Evolutionary conservation across 1,139 yeast species (phyloP).

Genomic region (Pichia sorboxylosa): DNA sequence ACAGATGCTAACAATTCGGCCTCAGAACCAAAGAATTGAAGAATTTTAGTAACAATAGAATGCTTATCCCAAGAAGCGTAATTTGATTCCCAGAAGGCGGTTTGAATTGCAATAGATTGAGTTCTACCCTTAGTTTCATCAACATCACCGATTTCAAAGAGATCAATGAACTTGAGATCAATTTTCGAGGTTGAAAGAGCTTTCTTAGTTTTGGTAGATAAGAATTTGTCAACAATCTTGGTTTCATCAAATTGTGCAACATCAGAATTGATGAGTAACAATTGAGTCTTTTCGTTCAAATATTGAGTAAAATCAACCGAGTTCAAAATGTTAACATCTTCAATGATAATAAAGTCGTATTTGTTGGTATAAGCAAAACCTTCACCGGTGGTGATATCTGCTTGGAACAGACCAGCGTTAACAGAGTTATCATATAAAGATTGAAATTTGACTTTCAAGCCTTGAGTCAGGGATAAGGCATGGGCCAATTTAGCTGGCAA

Average conservation of each 20-base stretch:
- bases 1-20: constrained; percentile 79
- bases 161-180: constrained; percentile 44
- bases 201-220: constrained; percentile 44
- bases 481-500: constrained; percentile 62
- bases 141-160: constrained; percentile 44
- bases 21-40: constrained; percentile 71
- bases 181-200: constrained; percentile 44
- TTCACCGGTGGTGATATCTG: constrained; percentile 44
- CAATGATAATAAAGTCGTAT: constrained; percentile 56
- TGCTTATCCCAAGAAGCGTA: constrained; percentile 49
- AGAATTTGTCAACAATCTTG: constrained; percentile 36
- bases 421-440: constrained; percentile 60
- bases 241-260: constrained; percentile 31
- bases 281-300: constrained; percentile 43
- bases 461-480: constrained; percentile 56
- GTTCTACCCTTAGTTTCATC: constrained; percentile 73
- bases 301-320: constrained; percentile 52
- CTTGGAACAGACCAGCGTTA: constrained; percentile 68
- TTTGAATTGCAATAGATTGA: constrained; percentile 61
- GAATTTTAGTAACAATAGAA: constrained; percentile 65
- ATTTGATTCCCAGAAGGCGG: constrained; percentile 68
- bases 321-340: constrained; percentile 41
- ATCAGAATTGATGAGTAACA: constrained; percentile 34
- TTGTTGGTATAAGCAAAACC: constrained; percentile 32
- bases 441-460: constrained; percentile 40